phyloP scores from a whole-genome alignment of 257 asterid species.

The Thymus mandschuricus region DNA sequence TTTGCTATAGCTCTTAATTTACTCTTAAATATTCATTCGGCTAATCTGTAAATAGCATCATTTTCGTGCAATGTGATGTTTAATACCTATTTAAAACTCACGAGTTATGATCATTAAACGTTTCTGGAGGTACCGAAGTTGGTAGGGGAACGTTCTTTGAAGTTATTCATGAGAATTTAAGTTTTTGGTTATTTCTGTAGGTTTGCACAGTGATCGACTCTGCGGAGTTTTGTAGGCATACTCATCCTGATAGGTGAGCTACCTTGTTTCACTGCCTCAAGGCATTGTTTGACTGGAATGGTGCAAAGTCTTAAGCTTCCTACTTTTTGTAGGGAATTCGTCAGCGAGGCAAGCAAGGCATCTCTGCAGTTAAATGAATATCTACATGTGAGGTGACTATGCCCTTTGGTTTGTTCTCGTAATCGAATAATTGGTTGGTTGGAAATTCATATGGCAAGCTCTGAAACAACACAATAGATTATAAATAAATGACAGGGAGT shows the following conservation, averaged over 20 bases:
- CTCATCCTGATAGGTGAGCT: slow-evolving; percentile 92
- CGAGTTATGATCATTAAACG: too few relatives aligned
- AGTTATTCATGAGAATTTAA: slow-evolving; percentile 5
- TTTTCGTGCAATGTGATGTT: too few relatives aligned
- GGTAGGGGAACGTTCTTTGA: neutral
- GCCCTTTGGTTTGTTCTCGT: slow-evolving; percentile 37
- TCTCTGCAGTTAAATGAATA: slow-evolving; percentile 77
- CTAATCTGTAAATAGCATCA: too few relatives aligned
- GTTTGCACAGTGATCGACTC: slow-evolving; percentile 93
- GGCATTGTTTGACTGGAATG: slow-evolving; percentile 6
- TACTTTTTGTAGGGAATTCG: slow-evolving; percentile 62
- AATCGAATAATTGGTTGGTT: slow-evolving; percentile 10
- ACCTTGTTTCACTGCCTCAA: slow-evolving; percentile 6
- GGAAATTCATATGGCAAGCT: slow-evolving; percentile 6
- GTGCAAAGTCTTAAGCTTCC: slow-evolving; percentile 10
- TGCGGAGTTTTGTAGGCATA: slow-evolving; percentile 91
- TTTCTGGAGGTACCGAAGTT: too few relatives aligned
- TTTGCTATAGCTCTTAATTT: slow-evolving; percentile 13
- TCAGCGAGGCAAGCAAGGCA: slow-evolving; percentile 87
- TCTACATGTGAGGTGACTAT: slow-evolving; percentile 89
- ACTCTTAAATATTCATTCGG: neutral
- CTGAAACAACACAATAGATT: neutral
- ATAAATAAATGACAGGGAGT: neutral
- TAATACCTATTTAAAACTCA: too few relatives aligned
- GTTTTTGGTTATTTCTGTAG: slow-evolving; percentile 49